Conservation (phyloP, 2,329 filamentous ascomycete species). For the Byssochlamys sp. region DNA sequence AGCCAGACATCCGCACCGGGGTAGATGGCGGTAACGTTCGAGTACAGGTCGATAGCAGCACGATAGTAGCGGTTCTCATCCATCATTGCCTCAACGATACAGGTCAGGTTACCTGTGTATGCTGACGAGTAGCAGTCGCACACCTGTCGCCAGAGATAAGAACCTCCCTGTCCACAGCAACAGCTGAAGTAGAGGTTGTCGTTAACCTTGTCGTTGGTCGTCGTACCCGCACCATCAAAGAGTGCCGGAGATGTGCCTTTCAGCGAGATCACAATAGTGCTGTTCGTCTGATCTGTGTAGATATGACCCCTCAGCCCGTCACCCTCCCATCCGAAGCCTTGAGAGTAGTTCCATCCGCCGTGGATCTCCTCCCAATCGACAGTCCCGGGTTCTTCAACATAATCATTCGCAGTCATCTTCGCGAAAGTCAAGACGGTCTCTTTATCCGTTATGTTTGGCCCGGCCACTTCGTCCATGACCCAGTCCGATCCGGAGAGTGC, state of each 20-base stretch:
- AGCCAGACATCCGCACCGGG: conserved; percentile 79
- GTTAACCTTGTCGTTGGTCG: conserved; percentile 93
- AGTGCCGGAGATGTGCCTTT: conserved; percentile 86
- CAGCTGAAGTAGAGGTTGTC: conserved; percentile 98
- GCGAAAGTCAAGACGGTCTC: conserved; percentile 75
- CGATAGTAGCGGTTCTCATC: conserved; percentile 87
- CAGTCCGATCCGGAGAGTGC: conserved; percentile 65
- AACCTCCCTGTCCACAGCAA: conserved; percentile 88
- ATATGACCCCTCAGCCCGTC: conserved; percentile 88
- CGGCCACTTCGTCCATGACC: conserved; percentile 67
- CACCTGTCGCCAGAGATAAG: conserved; percentile 80
- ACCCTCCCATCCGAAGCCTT: conserved; percentile 82
- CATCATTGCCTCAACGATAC: conserved; percentile 62
- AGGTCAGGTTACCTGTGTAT: conserved; percentile 87
- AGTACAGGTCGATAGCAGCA: conserved; percentile 77
- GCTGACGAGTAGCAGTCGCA: conserved; percentile 84
- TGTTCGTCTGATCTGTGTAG: conserved; percentile 76
- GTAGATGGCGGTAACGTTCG: conserved; percentile 83
- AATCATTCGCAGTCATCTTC: conserved; percentile 80
- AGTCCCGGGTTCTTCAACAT: conserved; percentile 61
- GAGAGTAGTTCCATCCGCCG: conserved; percentile 70
- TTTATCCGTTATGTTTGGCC: conserved; percentile 77
- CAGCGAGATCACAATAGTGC: conserved; percentile 78
- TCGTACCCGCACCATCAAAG: conserved; percentile 93
- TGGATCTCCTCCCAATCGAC: conserved; percentile 78